Evolutionary conservation across 331 rosid genomes (phyloP).

Genomic region (Malus hybrid): DNA sequence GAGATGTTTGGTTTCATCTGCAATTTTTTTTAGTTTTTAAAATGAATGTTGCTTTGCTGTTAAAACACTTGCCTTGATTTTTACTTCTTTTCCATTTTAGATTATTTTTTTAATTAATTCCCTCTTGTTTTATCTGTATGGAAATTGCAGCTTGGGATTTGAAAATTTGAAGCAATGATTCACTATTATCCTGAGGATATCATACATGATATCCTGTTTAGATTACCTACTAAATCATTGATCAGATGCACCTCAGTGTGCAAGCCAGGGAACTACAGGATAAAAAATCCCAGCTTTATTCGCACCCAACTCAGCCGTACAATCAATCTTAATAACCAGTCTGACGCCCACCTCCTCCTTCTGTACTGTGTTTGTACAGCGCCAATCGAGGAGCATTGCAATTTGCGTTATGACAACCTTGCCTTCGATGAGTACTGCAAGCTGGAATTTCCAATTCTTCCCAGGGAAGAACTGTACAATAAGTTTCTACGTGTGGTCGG

Average conservation of each 20-base stretch:
- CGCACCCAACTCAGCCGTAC: neutral
- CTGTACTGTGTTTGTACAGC: neutral
- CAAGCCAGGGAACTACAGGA: conserved; percentile 17
- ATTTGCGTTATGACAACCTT: conserved; percentile 2
- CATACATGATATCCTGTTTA: conserved; percentile 2
- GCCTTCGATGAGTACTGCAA: neutral
- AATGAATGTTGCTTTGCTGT: no score
- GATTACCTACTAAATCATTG: conserved; percentile 7
- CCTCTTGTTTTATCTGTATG: neutral
- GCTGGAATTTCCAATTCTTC: neutral
- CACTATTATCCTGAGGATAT: conserved; percentile 17
- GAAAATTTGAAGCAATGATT: neutral
- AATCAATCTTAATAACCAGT: neutral
- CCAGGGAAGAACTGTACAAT: neutral
- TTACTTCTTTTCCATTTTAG: no score
- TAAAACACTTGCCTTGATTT: neutral
- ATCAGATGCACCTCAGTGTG: conserved; percentile 9
- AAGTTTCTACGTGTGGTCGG: neutral
- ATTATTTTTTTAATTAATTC: no score
- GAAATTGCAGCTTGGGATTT: conserved; percentile 11
- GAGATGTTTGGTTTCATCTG: no score
- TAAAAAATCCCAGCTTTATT: conserved; percentile 17
- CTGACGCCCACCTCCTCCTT: neutral
- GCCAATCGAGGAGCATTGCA: neutral
- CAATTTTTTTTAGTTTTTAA: no score